A percentile compares a stretch with the other conserved stretches of the same genome.
Conservation (phyloP, 495 filamentous ascomycete genomes). For the Penicilliopsis zonata region DNA sequence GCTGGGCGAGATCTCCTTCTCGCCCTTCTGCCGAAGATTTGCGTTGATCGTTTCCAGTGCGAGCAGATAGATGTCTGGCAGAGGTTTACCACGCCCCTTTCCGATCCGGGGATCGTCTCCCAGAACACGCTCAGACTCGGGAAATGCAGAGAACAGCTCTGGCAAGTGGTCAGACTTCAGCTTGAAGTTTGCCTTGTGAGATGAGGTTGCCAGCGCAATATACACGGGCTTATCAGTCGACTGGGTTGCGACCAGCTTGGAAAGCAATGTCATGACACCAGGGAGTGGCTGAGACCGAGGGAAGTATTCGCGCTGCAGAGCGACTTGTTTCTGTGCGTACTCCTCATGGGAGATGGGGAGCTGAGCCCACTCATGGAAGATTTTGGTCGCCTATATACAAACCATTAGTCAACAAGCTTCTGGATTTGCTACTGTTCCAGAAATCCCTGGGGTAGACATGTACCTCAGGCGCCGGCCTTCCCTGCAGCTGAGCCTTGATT, state of each 20-base stretch:
- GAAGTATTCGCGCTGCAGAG: constrained; percentile 60
- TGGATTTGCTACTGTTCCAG: too few relatives aligned
- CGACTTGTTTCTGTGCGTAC: constrained; percentile 43
- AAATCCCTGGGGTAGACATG: too few relatives aligned
- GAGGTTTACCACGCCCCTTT: constrained; percentile 74
- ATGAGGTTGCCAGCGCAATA: constrained; percentile 80
- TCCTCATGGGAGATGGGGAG: constrained; percentile 62
- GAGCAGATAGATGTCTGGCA: constrained; percentile 88
- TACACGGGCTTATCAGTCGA: constrained; percentile 39
- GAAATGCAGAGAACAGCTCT: constrained; percentile 65
- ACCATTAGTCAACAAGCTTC: too few relatives aligned
- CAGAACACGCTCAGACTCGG: constrained; percentile 52
- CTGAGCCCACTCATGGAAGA: constrained; percentile 76
- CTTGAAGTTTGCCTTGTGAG: constrained; percentile 53
- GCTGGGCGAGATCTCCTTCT: constrained; percentile 58
- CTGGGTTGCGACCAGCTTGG: constrained; percentile 29
- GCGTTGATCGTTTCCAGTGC: constrained; percentile 79
- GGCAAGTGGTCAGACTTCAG: constrained; percentile 69
- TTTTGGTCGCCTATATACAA: constrained; percentile 31
- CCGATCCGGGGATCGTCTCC: constrained; percentile 81
- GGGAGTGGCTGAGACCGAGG: constrained; percentile 62
- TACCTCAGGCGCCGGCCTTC: constrained; percentile 69
- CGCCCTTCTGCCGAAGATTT: constrained; percentile 42
- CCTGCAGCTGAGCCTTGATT: constrained; percentile 90
- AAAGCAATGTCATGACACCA: constrained; percentile 60